Evolutionary conservation across 2,329 filamentous ascomycete genomes (phyloP).

Genomic region (Penicillium expansum): DNA sequence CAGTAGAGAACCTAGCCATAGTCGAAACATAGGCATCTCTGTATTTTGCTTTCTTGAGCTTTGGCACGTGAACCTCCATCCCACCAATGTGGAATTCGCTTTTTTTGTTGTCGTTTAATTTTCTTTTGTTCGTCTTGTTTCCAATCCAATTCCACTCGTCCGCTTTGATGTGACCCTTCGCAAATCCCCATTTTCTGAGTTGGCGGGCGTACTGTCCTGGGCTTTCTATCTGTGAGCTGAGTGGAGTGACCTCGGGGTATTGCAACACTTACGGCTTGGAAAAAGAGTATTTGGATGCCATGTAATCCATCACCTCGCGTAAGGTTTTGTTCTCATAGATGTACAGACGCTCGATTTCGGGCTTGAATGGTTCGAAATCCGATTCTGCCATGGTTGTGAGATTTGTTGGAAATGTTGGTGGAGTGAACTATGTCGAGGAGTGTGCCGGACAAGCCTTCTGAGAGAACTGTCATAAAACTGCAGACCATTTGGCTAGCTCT

Average conservation of each 20-base stretch:
- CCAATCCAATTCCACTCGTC: conserved; percentile 9
- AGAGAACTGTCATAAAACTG: too few relatives aligned
- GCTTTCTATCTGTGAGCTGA: background rate
- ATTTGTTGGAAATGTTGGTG: background rate
- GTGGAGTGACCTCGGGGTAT: background rate
- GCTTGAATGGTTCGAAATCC: conserved; percentile 10
- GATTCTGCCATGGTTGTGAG: conserved; percentile 13
- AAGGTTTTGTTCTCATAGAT: conserved; percentile 10
- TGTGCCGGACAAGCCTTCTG: background rate
- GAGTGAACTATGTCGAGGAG: background rate
- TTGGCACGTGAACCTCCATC: conserved; percentile 6
- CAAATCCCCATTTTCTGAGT: conserved; percentile 1
- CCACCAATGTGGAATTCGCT: conserved; percentile 18
- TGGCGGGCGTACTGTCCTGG: background rate
- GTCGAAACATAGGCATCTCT: background rate
- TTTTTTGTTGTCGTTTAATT: conserved; percentile 10
- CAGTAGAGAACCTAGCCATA: background rate
- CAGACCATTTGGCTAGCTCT: too few relatives aligned
- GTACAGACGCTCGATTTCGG: conserved; percentile 19
- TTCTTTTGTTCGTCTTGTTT: conserved; percentile 14
- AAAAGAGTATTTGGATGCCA: conserved; percentile 14
- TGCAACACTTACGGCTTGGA: conserved; percentile 9
- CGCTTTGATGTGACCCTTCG: background rate
- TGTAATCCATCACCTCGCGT: conserved; percentile 12
- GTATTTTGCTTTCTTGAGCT: background rate